Conservation (phyloP, 2,329 filamentous ascomycete genomes). For the Pseudogymnoascus sp. region DNA sequence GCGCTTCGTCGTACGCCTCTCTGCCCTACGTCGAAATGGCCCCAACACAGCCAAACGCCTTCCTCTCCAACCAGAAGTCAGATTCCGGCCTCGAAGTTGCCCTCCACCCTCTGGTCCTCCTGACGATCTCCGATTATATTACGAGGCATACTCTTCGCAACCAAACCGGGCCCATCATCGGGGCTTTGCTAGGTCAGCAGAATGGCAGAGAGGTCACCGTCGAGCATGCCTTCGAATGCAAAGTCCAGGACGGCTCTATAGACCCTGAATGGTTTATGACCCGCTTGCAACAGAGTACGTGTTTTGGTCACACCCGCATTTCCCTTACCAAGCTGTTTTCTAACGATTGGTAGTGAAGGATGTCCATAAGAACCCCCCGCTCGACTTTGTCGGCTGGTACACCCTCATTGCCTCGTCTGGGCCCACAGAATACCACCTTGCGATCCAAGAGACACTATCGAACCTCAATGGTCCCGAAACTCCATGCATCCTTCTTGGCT, state of each 20-base stretch:
- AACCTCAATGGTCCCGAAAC: not conserved
- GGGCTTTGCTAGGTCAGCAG: slow-evolving; percentile 85
- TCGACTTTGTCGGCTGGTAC: slow-evolving; percentile 91
- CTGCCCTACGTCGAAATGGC: slow-evolving; percentile 36
- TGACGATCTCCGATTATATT: slow-evolving; percentile 95
- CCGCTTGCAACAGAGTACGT: slow-evolving; percentile 77
- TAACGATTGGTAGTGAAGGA: slow-evolving; percentile 59
- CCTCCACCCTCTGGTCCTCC: slow-evolving; percentile 87
- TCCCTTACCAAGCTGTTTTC: too few species aligned
- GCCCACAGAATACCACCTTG: slow-evolving; percentile 58
- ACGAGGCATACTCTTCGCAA: slow-evolving; percentile 78
- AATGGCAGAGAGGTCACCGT: slow-evolving; percentile 85
- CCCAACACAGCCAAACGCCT: slow-evolving; percentile 40
- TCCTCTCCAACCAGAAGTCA: slow-evolving; percentile 59
- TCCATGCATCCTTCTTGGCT: slow-evolving; percentile 62
- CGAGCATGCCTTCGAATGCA: slow-evolving; percentile 87
- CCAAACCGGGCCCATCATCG: slow-evolving; percentile 69
- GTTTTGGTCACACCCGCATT: not conserved
- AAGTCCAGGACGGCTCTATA: slow-evolving; percentile 36
- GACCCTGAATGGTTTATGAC: slow-evolving; percentile 67
- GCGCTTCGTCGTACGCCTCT: not conserved
- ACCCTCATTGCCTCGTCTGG: slow-evolving; percentile 67
- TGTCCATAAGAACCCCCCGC: slow-evolving; percentile 75
- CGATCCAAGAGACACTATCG: slow-evolving; percentile 43
- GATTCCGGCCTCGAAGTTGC: slow-evolving; percentile 66